These are phyloP conservation scores for Mycena vitilis DNA, from an alignment of 768 basidiomycete species.

Conservation along the genomic window DNA sequence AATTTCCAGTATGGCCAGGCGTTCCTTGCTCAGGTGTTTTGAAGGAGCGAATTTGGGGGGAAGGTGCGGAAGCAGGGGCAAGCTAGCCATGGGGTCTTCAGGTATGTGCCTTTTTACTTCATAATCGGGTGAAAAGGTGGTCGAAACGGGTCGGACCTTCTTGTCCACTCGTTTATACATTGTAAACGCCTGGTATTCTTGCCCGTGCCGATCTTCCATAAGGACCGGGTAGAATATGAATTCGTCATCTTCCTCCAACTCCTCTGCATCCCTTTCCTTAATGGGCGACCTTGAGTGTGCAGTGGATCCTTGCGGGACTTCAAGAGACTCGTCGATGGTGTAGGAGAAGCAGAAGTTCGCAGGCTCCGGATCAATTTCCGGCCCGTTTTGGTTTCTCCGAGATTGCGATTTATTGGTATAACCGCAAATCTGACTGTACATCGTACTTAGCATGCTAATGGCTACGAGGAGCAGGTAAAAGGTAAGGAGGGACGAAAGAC, in stretches of 20 bases:
- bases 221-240: not conserved
- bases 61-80: not conserved
- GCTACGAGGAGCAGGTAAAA: no score
- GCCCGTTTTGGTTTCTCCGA: no score
- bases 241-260: not conserved
- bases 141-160: not conserved
- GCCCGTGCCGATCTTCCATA: not conserved
- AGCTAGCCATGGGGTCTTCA: not conserved
- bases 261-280: not conserved
- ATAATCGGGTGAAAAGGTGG: not conserved
- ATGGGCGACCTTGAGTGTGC: no score
- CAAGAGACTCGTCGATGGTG: no score
- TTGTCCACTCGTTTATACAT: constrained; percentile 1
- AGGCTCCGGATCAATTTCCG: no score
- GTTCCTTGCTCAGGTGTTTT: not conserved
- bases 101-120: not conserved
- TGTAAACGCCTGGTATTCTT: not conserved
- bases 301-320: no score
- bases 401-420: no score
- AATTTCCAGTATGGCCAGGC: not conserved
- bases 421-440: no score
- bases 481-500: no score
- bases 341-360: no score
- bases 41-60: not conserved
- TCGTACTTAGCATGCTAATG: no score